Base-by-base conservation (phyloP, 1,284 basidiomycete species). In the Vanrija pseudolonga region DNA sequence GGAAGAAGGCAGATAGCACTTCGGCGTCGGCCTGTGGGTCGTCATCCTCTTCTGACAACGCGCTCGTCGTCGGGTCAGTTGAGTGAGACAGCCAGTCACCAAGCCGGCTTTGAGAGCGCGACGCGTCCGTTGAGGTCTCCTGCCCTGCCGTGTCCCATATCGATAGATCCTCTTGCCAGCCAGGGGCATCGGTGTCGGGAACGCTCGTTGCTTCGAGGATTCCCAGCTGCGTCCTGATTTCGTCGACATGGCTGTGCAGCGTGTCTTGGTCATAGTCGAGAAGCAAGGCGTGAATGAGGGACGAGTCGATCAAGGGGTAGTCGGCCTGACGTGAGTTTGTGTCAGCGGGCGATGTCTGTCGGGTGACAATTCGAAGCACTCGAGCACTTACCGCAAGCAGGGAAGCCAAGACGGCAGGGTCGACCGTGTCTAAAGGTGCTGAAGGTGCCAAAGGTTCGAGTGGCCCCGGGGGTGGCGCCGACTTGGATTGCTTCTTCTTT, bases 121-220 rank as follows among this genome's bases (percentile, higher is more conserved):
- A 32, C 7, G 32, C 32, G 14, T 32, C 32, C 12, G 9, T 32
- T 12, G 32, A 32, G 12, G 9, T 32, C 9, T 32, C 32, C 5
- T 32, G 32, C 4, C 11, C 11, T 2, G 14, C 12, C 32, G 12
- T 15, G 14, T 32, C 32, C 24, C 24, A 26, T 9, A 26, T 9
- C 4, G 24, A 4, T 26, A 9, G 24, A 26, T 4, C 24, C 5
- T 9, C 32, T 12, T 32, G 11, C 32, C 32, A 32, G 14, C 32
- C 32, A 15, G 39, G n/a, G n/a, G 49, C 53, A 6, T 50, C 61
- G 4, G 51, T 28, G 50, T 76, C 73, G 3, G 74, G 72, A 0
- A 76, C 70, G 4, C 66, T 55, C 4, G 68, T 66, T 4, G 74
- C 74, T 59, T 76, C 67, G 38, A 76, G 57, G 40, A 73, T 66